Evolutionary conservation across 192 early-diverging fungal genomes (phyloP), one percentile per base, ranked within the genome.

Genomic region (Gigaspora rosea): DNA sequence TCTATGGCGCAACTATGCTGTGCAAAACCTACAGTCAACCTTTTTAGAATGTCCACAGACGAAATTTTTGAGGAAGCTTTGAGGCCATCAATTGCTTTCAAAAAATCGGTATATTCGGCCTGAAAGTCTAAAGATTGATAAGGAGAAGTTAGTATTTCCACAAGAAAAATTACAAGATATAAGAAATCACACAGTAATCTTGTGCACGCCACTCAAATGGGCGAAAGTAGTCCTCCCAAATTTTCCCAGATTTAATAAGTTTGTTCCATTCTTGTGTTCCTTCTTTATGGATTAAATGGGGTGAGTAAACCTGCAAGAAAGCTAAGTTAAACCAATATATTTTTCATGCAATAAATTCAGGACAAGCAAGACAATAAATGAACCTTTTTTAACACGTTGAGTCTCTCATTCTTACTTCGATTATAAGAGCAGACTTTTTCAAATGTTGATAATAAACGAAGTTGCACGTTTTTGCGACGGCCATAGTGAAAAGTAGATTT

Each of bases 181-280:
- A 12, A 10, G 13, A 56, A 16, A 18, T 57, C 59, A 73, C 59
- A 73, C 71, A 13, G 58, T 73, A 73, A 73, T 73, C 71, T 20
- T 35, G 67, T 69, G 46, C 71, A 5, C 2, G 35, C 51, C 51
- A 59, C 41, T 73, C 71, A 59, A 73, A 73, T 32, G 71, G 71
- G 58, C 33, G 57, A 73, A 73, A 73, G 32, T 50, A 63, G 13
- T 59, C 32, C 20, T 75, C 47, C 73, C 59, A 75, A 15, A 75
- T 0, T 20, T 74, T 74, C 33, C 46, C 73, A 50, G 58, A 74
- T 63, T 32, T 32, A n/a, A 63, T 11, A 20, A 74, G 59, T 63
- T 63, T 35, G 7, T 20, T 0, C 58, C 8, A 74, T 63, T 35
- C 73, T 32, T 61, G 59, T 71, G 32, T 27, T 8, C 69, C 50